Evolutionary conservation across 2,329 filamentous ascomycete genomes (phyloP), one percentile per base, ranked within the genome.

Genomic region (Cordyceps cicadae): DNA sequence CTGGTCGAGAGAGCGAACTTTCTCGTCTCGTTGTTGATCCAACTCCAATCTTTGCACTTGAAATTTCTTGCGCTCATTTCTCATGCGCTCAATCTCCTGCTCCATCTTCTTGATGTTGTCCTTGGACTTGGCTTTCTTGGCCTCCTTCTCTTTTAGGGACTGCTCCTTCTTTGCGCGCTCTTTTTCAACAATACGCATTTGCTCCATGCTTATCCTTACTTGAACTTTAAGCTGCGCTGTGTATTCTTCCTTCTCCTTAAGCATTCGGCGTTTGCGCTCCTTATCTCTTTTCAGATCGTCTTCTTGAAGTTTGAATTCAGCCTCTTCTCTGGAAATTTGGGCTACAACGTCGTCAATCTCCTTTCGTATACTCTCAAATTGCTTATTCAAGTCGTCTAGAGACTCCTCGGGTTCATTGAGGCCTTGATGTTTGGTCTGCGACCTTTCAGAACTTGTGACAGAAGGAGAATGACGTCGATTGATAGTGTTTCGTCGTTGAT

Each of bases 191-290:
- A 86, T 82, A 53, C 91, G 86, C 77, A 95, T 96, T 65, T 89
- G 81, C 58, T 90, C 86, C 71, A 95, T 91, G 6, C 92, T 85
- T 51, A 84, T 85, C 57, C 90, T 87, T 58, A 95, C 87, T 69
- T 93, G 87, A 64, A 88, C 88, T 68, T 89, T 90, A 59, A 97
- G 75, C 69, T 92, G 91, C 50, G 90, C 87, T 54, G 91, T 97
- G 55, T 87, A 89, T 68, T 95, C 91, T 65, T 97, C 93, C 72
- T 95, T 96, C 69, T 96, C 90, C 70, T 90, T 94, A 59, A 94
- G 79, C 21, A 87, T 81, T 63, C 87, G 87, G 67, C 83, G 87
- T 71, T 96, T 86, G 55, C 87, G 83, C 65, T 95, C 90, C 62
- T 90, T 88, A 67, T 96, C 90, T 62, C 86, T 86, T 59, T 87